A percentile compares a stretch with the other conserved stretches of the same genome.
These are phyloP conservation scores for Peronospora destructor DNA, from an alignment of 352 stramenopile genomes.

Conservation along the genomic window DNA sequence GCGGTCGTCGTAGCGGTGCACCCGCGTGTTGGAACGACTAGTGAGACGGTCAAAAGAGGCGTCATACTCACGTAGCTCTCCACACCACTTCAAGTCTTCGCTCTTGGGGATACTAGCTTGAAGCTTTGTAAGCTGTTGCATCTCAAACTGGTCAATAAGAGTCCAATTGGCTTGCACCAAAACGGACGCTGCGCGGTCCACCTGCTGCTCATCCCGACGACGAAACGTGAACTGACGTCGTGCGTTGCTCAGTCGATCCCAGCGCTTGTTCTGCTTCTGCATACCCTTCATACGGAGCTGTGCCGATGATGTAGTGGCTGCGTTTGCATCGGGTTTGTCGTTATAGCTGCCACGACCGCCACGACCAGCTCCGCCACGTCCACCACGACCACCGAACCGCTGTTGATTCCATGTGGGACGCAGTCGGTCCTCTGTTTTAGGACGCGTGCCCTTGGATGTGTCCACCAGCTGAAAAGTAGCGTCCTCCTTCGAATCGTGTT, in stretches of 20 bases:
- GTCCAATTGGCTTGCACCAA: slow-evolving; percentile 89
- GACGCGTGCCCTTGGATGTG: slow-evolving; percentile 82
- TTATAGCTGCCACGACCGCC: slow-evolving; percentile 25
- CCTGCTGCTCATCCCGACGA: slow-evolving; percentile 62
- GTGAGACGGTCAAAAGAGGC: slow-evolving; percentile 91
- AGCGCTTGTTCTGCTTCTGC: slow-evolving; percentile 85
- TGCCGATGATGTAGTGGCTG: slow-evolving; percentile 35
- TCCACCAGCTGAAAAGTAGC: slow-evolving; percentile 91
- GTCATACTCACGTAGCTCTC: slow-evolving; percentile 93
- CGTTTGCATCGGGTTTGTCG: slow-evolving; percentile 41
- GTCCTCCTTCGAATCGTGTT: slow-evolving; percentile 88
- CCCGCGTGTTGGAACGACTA: slow-evolving; percentile 69
- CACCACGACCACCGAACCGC: slow-evolving; percentile 58
- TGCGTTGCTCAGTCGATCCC: slow-evolving; percentile 71
- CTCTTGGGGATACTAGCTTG: slow-evolving; percentile 81
- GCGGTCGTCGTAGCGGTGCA: slow-evolving; percentile 82
- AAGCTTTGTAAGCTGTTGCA: slow-evolving; percentile 92
- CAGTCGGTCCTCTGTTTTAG: slow-evolving; percentile 72
- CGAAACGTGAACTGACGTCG: slow-evolving; percentile 60
- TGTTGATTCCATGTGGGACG: slow-evolving; percentile 84
- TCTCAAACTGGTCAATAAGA: slow-evolving; percentile 94
- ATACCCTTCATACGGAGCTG: slow-evolving; percentile 78
- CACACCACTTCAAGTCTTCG: slow-evolving; percentile 92
- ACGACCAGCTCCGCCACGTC: slow-evolving; percentile 36
- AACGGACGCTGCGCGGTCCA: slow-evolving; percentile 85